Percentiles rank a stretch among this genome's conserved stretches.
Evolutionary conservation across 768 basidiomycete genomes (phyloP).

Genomic region (Cyclocybe aegerita): DNA sequence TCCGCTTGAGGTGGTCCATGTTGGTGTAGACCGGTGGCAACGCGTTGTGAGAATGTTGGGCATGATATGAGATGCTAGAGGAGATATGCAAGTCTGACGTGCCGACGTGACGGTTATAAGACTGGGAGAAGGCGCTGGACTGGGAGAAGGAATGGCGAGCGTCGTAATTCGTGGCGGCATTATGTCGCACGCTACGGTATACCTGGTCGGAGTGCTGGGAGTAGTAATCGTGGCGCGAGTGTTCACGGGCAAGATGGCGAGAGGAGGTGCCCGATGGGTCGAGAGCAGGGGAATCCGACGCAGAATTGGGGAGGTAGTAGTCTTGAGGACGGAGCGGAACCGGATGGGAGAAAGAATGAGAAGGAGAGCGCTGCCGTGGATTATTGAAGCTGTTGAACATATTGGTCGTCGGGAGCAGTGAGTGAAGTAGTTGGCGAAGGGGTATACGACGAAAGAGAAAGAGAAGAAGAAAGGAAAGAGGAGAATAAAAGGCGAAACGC

Average conservation of each 20-base stretch:
- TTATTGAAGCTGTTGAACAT: slow-evolving; percentile 8
- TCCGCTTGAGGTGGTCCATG: slow-evolving; percentile 2
- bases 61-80: neutral
- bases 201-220: neutral
- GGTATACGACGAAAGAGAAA: neutral
- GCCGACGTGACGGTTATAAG: neutral
- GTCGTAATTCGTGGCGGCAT: neutral
- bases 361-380: slow-evolving; percentile 8
- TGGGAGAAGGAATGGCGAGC: slow-evolving; percentile 4
- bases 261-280: neutral
- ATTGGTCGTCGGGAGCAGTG: neutral
- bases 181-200: neutral
- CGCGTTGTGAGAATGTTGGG: neutral
- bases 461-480: neutral
- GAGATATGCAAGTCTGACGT: neutral
- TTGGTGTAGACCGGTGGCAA: neutral
- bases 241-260: slow-evolving; percentile 1
- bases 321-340: slow-evolving; percentile 11
- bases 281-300: neutral
- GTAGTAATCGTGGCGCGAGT: neutral
- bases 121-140: slow-evolving; percentile 5
- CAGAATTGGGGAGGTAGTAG: slow-evolving; percentile 3
- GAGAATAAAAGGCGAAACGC: neutral
- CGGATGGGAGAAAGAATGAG: slow-evolving; percentile 6
- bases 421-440: neutral